Percentiles rank a stretch among this genome's conserved stretches.
phyloP scores from a whole-genome alignment of 805 yeast genomes.

The Candida awuae region DNA sequence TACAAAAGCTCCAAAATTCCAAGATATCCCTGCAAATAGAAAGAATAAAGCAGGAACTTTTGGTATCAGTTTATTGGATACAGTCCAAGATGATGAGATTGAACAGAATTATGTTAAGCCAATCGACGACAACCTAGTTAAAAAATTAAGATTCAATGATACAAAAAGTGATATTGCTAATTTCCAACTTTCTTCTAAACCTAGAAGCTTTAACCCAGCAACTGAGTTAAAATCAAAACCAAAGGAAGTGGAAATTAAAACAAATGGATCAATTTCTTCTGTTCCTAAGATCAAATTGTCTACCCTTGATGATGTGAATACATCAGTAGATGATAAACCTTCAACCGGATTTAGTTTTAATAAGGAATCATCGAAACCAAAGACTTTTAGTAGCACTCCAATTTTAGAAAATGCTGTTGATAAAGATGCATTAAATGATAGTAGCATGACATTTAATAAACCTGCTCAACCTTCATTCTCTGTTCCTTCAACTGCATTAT shows the following conservation, averaged over 20 bases:
- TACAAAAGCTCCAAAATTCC: not conserved
- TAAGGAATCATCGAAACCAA: not conserved
- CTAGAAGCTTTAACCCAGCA: slow-evolving; percentile 8
- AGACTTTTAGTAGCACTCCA: not conserved
- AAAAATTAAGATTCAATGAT: slow-evolving; percentile 22
- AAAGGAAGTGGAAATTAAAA: not conserved
- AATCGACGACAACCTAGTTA: slow-evolving; percentile 1
- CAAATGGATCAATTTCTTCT: too few relatives aligned
- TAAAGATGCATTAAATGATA: slow-evolving; percentile 1
- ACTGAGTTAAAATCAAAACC: not conserved
- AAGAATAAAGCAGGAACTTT: slow-evolving; percentile 23
- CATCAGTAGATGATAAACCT: slow-evolving; percentile 2
- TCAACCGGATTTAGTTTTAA: slow-evolving; percentile 6
- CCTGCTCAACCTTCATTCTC: not conserved
- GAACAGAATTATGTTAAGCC: too few relatives aligned
- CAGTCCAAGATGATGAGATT: slow-evolving; percentile 12
- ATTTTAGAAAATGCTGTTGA: not conserved
- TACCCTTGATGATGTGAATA: not conserved
- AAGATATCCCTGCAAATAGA: slow-evolving; percentile 17
- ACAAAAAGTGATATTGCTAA: slow-evolving; percentile 7
- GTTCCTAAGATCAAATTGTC: too few relatives aligned
- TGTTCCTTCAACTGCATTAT: not conserved
- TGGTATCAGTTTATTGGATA: slow-evolving; percentile 14
- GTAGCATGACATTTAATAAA: not conserved
- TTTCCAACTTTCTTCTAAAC: slow-evolving; percentile 14